Evolutionary conservation across 352 stramenopile genomes (phyloP), one percentile per base, ranked within the genome.

Genomic region (Pythium oligandrum): DNA sequence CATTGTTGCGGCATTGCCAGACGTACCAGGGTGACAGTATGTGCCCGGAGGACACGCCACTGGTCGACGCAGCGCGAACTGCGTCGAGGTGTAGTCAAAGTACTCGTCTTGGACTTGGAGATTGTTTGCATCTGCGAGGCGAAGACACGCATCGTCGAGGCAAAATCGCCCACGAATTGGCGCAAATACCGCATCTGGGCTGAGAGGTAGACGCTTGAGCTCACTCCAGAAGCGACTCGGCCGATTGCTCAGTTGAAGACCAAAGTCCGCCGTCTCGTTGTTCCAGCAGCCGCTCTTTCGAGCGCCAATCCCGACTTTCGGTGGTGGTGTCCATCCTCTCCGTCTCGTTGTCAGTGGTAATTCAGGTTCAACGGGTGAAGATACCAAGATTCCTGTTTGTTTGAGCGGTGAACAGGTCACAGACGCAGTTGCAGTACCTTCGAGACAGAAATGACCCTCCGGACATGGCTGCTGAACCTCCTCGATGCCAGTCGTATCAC

Each of bases 191-290:
- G 88, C 73, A 6, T 88, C 76, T 8, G 75, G 64, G 39, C 85
- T 68, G 4, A 99, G 70, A 9, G 96, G 96, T 10, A 98, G 72
- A 46, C 93, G 65, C 37, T 96, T 88, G 26, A 87, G 61, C 61
- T 99, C 96, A 66, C 92, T 86, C 96, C 96, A 99, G 64, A 98
- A 96, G 36, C 87, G 80, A 11, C 73, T 83, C 36, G 90, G 87
- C 10, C 73, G 63, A 1, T 63, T 53, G 42, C 86, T 97, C 32
- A 95, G 57, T 65, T 98, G 94, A 8, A 99, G 69, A 4, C 95
- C 96, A 63, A 98, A 98, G 53, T 99, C 95, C 31, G 84, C 58
- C 2, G 95, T 98, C 44, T 82, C 84, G 64, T 99, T 99, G 51
- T 94, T 90, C 83, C 96, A 98, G 60, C 96, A 99, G 3, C 80